Conservation (phyloP, 352 stramenopile species). For the Phytophthora fragariae region DNA sequence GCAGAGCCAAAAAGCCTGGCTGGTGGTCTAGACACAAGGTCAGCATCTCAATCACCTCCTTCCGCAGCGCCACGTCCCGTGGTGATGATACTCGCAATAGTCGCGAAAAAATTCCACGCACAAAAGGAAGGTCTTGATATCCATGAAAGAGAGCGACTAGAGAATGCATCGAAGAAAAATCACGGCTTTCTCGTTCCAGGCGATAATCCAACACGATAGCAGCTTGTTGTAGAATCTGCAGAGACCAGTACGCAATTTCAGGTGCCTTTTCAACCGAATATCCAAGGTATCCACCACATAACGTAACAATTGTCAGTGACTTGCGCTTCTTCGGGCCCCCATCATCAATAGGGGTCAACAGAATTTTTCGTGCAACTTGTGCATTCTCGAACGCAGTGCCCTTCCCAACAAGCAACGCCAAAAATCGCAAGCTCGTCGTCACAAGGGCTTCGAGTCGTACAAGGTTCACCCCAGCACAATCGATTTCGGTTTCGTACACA, state of each 20-base stretch:
- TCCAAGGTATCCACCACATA: slow-evolving; percentile 62
- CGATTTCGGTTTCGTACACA: slow-evolving; percentile 42
- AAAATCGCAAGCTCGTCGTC: slow-evolving; percentile 48
- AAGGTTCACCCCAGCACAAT: slow-evolving; percentile 19
- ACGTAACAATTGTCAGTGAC: slow-evolving; percentile 58
- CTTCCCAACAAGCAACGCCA: slow-evolving; percentile 48
- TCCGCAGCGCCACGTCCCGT: slow-evolving; percentile 36
- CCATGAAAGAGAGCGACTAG: slow-evolving; percentile 62
- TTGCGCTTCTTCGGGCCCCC: slow-evolving; percentile 43
- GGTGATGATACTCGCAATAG: slow-evolving; percentile 42
- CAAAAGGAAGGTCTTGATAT: slow-evolving; percentile 43
- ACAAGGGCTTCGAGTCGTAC: slow-evolving; percentile 51
- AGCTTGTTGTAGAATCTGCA: slow-evolving; percentile 62
- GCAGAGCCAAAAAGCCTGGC: slow-evolving; percentile 63
- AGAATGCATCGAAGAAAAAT: slow-evolving; percentile 48
- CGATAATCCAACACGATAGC: slow-evolving; percentile 42
- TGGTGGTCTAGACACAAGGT: slow-evolving; percentile 65
- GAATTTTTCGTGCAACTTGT: slow-evolving; percentile 34
- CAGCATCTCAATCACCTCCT: slow-evolving; percentile 61
- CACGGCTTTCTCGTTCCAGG: slow-evolving; percentile 22
- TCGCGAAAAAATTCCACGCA: slow-evolving; percentile 51
- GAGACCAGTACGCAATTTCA: slow-evolving; percentile 51
- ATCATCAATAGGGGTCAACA: slow-evolving; percentile 60
- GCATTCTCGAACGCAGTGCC: slow-evolving; percentile 5
- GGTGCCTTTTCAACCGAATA: slow-evolving; percentile 51